Evolutionary conservation across 495 filamentous ascomycete species (phyloP).

Genomic region (Aspergillus bridgeri): DNA sequence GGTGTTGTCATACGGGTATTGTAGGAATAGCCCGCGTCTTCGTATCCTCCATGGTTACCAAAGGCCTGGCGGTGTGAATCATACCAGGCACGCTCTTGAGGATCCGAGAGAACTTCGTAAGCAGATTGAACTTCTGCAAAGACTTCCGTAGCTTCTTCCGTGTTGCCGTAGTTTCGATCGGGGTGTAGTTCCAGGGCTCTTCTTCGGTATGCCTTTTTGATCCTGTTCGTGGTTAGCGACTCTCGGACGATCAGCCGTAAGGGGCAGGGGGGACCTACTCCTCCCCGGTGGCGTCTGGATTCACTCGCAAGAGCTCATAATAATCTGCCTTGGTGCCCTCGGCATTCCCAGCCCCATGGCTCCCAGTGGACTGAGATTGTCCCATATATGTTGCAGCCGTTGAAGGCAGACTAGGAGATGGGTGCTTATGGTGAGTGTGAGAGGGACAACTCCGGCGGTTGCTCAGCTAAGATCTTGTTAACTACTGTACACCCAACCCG

Average conservation of each 20-base stretch:
- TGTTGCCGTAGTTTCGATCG: slow-evolving; percentile 87
- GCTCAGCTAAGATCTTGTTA: no score
- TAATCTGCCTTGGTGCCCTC: slow-evolving; percentile 68
- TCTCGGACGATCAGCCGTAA: not conserved
- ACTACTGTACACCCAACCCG: no score
- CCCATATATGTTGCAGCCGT: slow-evolving; percentile 55
- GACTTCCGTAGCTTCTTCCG: slow-evolving; percentile 72
- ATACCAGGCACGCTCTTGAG: slow-evolving; percentile 96
- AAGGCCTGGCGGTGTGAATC: slow-evolving; percentile 89
- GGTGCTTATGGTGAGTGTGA: no score
- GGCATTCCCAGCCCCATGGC: slow-evolving; percentile 23
- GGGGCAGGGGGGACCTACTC: slow-evolving; percentile 58
- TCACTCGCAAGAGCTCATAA: slow-evolving; percentile 81
- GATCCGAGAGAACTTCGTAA: slow-evolving; percentile 92
- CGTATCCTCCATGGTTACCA: slow-evolving; percentile 44
- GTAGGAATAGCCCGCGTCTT: slow-evolving; percentile 54
- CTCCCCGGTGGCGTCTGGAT: slow-evolving; percentile 69
- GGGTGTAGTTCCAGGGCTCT: slow-evolving; percentile 94
- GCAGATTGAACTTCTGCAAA: slow-evolving; percentile 92
- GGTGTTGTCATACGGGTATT: slow-evolving; percentile 70
- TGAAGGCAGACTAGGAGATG: not conserved
- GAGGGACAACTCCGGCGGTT: not conserved
- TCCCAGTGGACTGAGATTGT: slow-evolving; percentile 67
- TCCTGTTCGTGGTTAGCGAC: slow-evolving; percentile 45
- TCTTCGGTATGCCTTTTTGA: slow-evolving; percentile 87